Conservation (phyloP, 2,329 filamentous ascomycete species). For the Elsinoe australis region DNA sequence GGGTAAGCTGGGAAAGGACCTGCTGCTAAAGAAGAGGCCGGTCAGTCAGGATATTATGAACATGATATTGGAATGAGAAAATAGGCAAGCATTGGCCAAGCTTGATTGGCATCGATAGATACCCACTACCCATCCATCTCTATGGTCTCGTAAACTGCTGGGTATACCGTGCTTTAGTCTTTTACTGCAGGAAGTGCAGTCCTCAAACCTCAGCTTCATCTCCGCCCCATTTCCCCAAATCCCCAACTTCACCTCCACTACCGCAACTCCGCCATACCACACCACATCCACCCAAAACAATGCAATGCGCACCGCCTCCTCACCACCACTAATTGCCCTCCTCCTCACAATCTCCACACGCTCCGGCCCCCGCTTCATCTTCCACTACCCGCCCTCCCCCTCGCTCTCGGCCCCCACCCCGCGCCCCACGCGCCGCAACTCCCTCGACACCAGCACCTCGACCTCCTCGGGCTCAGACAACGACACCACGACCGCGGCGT, state of each 20-base stretch:
- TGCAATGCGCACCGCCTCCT: not conserved
- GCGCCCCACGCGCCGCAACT: slow-evolving; percentile 59
- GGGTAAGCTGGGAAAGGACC: slow-evolving; percentile 11
- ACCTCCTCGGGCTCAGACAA: slow-evolving; percentile 1
- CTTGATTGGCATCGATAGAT: too few relatives aligned
- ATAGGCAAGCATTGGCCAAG: too few relatives aligned
- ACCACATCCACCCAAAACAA: not conserved
- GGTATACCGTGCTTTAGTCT: not conserved
- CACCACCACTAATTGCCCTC: slow-evolving; percentile 58
- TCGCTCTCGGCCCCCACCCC: slow-evolving; percentile 23
- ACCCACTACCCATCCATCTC: too few relatives aligned
- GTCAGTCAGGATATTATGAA: slow-evolving; percentile 16
- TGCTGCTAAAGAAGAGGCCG: slow-evolving; percentile 25
- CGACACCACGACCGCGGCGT: slow-evolving; percentile 1
- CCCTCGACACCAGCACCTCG: slow-evolving; percentile 34
- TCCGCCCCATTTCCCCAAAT: not conserved
- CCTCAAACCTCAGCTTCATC: too few relatives aligned
- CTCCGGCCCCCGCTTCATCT: slow-evolving; percentile 74
- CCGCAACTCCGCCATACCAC: not conserved
- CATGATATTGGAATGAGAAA: slow-evolving; percentile 15
- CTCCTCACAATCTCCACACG: slow-evolving; percentile 68
- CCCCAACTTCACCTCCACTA: slow-evolving; percentile 5
- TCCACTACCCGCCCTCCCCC: slow-evolving; percentile 66
- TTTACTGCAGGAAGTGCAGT: too few relatives aligned
- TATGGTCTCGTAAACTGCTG: not conserved